Conservation (phyloP, 768 basidiomycete species). For the Rubroboletus satanas region DNA sequence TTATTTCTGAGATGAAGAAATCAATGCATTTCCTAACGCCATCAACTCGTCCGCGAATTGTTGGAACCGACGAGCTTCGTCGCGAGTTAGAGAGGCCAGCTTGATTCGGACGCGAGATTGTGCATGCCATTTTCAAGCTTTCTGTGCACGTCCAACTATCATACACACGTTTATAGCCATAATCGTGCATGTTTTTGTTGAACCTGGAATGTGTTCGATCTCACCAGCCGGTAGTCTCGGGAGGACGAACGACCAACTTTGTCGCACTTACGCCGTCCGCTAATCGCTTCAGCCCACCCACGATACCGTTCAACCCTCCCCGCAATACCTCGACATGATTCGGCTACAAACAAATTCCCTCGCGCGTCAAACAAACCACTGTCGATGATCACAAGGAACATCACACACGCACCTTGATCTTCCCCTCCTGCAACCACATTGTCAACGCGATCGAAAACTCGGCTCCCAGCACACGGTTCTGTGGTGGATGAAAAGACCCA, state of each 20-base stretch:
- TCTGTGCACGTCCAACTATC: neutral
- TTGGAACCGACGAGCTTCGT: too few relatives aligned
- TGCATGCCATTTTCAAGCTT: too few relatives aligned
- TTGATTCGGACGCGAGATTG: too few relatives aligned
- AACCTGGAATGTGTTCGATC: neutral
- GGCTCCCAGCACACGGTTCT: conserved; percentile 2
- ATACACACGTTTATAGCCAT: conserved; percentile 1
- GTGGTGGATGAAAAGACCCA: conserved; percentile 4
- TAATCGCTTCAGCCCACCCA: conserved; percentile 30
- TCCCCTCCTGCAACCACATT: conserved; percentile 12
- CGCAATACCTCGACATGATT: conserved; percentile 36
- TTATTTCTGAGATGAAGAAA: too few relatives aligned
- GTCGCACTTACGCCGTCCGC: conserved; percentile 34
- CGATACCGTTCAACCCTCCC: conserved; percentile 35
- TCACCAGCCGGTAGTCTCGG: neutral
- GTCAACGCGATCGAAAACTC: conserved; percentile 9
- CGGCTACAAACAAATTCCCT: conserved; percentile 24
- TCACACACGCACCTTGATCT: conserved; percentile 15
- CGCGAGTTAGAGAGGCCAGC: too few relatives aligned
- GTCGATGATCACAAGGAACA: neutral
- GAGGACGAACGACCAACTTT: conserved; percentile 33
- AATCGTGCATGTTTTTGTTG: neutral
- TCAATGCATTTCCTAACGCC: too few relatives aligned
- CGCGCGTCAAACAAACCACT: neutral
- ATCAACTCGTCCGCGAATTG: too few relatives aligned